Conservation (phyloP, 306 rosid species). For the Sesbania bispinosa region DNA sequence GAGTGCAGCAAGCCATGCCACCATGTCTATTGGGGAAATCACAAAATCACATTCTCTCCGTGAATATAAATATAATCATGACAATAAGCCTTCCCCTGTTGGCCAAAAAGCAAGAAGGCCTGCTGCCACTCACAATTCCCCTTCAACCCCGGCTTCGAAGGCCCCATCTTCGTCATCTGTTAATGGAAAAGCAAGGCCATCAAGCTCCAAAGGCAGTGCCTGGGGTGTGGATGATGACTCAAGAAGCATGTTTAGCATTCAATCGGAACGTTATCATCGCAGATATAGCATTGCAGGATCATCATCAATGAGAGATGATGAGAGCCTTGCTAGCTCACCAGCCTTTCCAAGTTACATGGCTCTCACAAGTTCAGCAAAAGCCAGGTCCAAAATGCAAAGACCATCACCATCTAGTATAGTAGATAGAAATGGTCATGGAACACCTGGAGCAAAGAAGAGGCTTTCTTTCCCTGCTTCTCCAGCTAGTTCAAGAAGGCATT, state of each 20-base stretch:
- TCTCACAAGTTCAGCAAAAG: conserved; percentile 47
- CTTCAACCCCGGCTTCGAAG: conserved; percentile 38
- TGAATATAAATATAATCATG: no score
- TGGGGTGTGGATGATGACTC: conserved; percentile 47
- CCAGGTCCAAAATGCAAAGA: conserved; percentile 47
- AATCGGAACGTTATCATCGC: conserved; percentile 46
- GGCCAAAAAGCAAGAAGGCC: conserved; percentile 40
- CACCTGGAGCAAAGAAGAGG: conserved; percentile 55
- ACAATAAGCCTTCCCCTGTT: conserved; percentile 35
- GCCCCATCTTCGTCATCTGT: conserved; percentile 28
- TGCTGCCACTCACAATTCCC: conserved; percentile 34
- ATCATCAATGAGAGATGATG: conserved; percentile 53
- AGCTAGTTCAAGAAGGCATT: conserved; percentile 46
- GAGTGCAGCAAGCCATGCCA: conserved; percentile 35
- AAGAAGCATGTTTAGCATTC: conserved; percentile 40
- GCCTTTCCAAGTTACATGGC: conserved; percentile 47
- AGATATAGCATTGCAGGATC: conserved; percentile 68
- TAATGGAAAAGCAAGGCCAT: conserved; percentile 22
- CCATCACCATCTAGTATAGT: conserved; percentile 18
- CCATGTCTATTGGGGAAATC: conserved; percentile 50
- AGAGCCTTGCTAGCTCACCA: conserved; percentile 50
- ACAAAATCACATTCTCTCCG: conserved; percentile 42
- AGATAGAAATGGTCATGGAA: conserved; percentile 28
- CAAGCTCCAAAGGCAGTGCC: conserved; percentile 39
- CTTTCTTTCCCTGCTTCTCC: conserved; percentile 60